phyloP scores from a whole-genome alignment of 352 stramenopile species.

The Phytophthora kernoviae region DNA sequence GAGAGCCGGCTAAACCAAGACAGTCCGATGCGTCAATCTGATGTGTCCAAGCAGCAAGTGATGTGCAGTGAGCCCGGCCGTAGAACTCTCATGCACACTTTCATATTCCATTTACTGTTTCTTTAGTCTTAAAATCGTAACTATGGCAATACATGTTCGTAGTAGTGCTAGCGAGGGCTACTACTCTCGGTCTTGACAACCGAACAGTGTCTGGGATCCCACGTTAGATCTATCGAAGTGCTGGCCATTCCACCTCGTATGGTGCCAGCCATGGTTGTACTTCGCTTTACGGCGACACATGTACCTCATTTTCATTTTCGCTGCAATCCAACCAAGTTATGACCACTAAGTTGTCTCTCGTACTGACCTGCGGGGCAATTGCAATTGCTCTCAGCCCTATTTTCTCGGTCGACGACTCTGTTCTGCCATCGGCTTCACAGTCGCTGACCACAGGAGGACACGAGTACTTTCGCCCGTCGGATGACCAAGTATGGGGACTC shows the following conservation, averaged over 20 bases:
- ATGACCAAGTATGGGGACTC: conserved; percentile 44
- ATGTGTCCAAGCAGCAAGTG: not conserved
- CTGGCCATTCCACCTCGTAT: too few species aligned
- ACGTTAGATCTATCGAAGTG: too few species aligned
- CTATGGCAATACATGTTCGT: too few species aligned
- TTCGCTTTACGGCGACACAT: not conserved
- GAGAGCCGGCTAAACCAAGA: conserved; percentile 19
- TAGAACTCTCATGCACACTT: conserved; percentile 1
- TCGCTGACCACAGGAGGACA: conserved; percentile 25
- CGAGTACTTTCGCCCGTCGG: conserved; percentile 49
- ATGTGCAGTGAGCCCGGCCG: not conserved
- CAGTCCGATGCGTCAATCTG: not conserved
- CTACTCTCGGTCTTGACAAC: too few species aligned
- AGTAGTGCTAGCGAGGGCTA: too few species aligned
- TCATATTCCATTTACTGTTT: not conserved
- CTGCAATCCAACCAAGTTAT: not conserved
- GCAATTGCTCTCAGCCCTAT: conserved; percentile 22
- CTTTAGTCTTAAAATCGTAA: conserved; percentile 12
- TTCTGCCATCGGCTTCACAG: not conserved
- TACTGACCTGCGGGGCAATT: conserved; percentile 16
- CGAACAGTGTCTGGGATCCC: too few species aligned
- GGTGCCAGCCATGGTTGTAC: too few species aligned
- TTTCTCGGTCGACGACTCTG: conserved; percentile 12
- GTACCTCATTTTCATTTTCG: not conserved
- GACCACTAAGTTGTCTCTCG: conserved; percentile 9